A percentile compares a stretch with the other conserved stretches of the same genome.
phyloP scores from a whole-genome alignment of 495 filamentous ascomycete species.

The Letharia columbiana region DNA sequence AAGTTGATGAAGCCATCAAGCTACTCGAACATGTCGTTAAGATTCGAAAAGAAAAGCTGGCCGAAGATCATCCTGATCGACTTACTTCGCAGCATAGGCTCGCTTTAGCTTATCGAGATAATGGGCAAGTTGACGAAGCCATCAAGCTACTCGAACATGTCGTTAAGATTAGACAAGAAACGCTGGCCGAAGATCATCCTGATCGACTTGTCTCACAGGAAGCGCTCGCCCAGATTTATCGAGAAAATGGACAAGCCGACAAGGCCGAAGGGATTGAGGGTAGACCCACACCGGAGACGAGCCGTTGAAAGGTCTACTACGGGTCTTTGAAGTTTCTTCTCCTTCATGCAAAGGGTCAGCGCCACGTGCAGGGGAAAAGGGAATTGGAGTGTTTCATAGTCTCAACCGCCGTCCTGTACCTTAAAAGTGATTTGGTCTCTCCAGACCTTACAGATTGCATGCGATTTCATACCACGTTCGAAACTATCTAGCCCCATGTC shows the following conservation, averaged over 20 bases:
- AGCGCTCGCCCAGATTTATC: conserved; percentile 29
- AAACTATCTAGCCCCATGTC: too few species aligned
- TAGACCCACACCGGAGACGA: background rate
- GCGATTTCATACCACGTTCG: too few species aligned
- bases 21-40: too few species aligned
- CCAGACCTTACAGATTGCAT: too few species aligned
- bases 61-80: background rate
- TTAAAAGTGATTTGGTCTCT: too few species aligned
- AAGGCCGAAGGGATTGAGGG: background rate
- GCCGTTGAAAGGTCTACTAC: background rate
- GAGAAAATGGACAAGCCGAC: conserved; percentile 22
- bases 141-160: background rate
- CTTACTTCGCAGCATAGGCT: background rate
- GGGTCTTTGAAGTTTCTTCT: background rate
- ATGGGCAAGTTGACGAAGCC: background rate
- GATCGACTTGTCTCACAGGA: conserved; percentile 27
- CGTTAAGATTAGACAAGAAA: background rate
- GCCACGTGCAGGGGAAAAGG: background rate
- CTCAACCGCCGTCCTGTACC: too few species aligned
- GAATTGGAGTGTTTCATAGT: background rate
- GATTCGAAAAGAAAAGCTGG: background rate
- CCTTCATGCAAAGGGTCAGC: background rate
- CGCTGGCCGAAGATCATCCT: conserved; percentile 25
- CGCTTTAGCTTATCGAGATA: background rate
- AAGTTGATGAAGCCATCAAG: too few species aligned